Evolutionary conservation across 139 green algal species (phyloP).

Genomic region (Tetraselmis striata): DNA sequence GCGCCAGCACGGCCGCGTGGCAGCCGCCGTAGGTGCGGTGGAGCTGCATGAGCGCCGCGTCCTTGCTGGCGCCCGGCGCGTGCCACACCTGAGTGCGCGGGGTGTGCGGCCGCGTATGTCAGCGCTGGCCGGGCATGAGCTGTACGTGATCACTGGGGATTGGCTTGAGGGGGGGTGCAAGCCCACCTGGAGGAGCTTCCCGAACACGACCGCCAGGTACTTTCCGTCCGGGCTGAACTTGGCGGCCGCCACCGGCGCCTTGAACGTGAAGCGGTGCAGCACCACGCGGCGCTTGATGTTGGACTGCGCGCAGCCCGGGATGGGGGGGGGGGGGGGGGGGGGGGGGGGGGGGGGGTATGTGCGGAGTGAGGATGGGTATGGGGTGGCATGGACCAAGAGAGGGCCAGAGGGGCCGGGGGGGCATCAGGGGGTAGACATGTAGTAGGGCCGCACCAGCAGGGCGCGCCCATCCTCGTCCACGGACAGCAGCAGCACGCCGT

Average conservation of each 20-base stretch:
- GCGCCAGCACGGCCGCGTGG: conserved; percentile 70
- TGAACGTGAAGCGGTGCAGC: conserved; percentile 93
- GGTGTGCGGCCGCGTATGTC: neutral
- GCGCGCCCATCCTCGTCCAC: conserved; percentile 76
- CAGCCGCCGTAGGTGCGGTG: conserved; percentile 80
- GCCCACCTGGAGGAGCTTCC: conserved; percentile 72
- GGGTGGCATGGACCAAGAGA: too few relatives aligned
- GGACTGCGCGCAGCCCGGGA: too few relatives aligned
- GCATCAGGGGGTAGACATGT: too few relatives aligned
- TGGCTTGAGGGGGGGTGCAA: neutral
- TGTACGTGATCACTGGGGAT: neutral
- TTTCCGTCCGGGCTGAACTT: conserved; percentile 83
- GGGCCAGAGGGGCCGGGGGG: too few relatives aligned
- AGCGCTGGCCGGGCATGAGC: too few relatives aligned
- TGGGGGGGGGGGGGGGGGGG: too few relatives aligned
- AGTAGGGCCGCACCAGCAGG: conserved; percentile 62
- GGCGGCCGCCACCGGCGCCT: conserved; percentile 59
- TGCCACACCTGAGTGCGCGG: conserved; percentile 72
- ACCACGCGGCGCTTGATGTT: conserved; percentile 44
- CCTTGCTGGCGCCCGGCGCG: conserved; percentile 69
- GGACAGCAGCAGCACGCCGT: conserved; percentile 74
- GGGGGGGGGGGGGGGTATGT: too few relatives aligned
- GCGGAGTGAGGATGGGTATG: too few relatives aligned
- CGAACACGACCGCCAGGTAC: conserved; percentile 79
- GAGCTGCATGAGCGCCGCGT: conserved; percentile 81